Base-by-base conservation (phyloP, 2,329 filamentous ascomycete genomes). In the Gaeumannomyces sp. region DNA sequence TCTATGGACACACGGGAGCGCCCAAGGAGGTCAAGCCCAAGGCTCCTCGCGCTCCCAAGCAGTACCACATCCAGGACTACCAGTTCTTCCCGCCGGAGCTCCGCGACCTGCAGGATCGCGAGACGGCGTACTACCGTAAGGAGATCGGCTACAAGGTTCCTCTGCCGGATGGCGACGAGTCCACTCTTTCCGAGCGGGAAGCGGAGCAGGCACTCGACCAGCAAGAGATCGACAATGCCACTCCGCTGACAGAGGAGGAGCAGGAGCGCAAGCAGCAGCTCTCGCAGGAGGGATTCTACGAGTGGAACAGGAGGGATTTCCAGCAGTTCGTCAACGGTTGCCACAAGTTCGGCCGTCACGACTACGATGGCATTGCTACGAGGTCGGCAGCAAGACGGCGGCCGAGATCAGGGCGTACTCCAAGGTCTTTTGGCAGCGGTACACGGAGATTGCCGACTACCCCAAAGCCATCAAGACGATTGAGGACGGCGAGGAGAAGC, bases 261-360 rank as follows among this genome's bases (percentile, higher is more conserved):
- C 88, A 90, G 70, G 89, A 89, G 50, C 90, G 96, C 76, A 99
- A 99, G 78, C 86, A 92, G 67, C 82, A 82, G 45, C 83, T 99
- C 64, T 91, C 92, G 1, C 83, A 88, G 64, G 86, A 95, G 74
- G 95, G 96, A 11, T 99, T 99, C 71, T 89, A 88, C 2, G 89
- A 95, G 45, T 99, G 96, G 95, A 98, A 97, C 78, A 90, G 93
- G 71, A 89, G 96, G 71, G 96, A 99, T 76, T 99, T 98, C 79
- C 94, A 98, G 74, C 95, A 98, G 71, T 99, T 99, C 75, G 84
- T 99, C 77, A 97, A 98, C 72, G 93, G 92, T 27, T 96, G 92
- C 45, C 94, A 92, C 66, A 95, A 94, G 74, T 96, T 93, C 73
- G 95, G 95, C 2, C 91, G 95, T 60, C 87, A 85, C 56, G 92